phyloP scores from a whole-genome alignment of 345 rosid genomes.

The Pugionium cornutum region DNA sequence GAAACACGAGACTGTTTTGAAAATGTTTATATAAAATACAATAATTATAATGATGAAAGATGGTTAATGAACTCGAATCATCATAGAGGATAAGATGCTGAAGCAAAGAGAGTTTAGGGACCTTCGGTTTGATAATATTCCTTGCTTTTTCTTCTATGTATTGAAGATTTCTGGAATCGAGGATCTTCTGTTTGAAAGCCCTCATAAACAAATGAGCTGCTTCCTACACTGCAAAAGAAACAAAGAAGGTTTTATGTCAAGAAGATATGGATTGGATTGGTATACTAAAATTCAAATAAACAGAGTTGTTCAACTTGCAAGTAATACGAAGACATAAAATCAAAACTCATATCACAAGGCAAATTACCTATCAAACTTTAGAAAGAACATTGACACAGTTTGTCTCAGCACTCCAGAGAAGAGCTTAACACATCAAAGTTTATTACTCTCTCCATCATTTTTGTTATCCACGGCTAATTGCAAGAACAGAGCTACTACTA shows the following conservation, averaged over 20 bases:
- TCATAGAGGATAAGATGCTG: constrained; percentile 4
- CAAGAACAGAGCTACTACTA: constrained; percentile 95
- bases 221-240: constrained; percentile 57
- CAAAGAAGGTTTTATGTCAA: neutral
- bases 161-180: constrained; percentile 77
- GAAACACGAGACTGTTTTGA: no score
- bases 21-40: no score
- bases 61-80: constrained; percentile 1
- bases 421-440: constrained; percentile 32
- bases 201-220: constrained; percentile 77
- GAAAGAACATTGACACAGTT: no score
- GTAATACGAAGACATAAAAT: no score
- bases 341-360: no score
- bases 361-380: no score
- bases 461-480: constrained; percentile 62
- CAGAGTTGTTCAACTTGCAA: no score
- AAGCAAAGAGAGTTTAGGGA: constrained; percentile 17
- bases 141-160: constrained; percentile 86
- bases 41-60: neutral
- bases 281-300: no score
- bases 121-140: constrained; percentile 46
- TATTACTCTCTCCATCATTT: constrained; percentile 95
- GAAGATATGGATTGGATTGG: neutral
- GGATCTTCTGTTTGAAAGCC: constrained; percentile 74
- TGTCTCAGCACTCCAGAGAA: no score